Conservation (phyloP, 139 green algal genomes). For the Marvania coccoides region DNA sequence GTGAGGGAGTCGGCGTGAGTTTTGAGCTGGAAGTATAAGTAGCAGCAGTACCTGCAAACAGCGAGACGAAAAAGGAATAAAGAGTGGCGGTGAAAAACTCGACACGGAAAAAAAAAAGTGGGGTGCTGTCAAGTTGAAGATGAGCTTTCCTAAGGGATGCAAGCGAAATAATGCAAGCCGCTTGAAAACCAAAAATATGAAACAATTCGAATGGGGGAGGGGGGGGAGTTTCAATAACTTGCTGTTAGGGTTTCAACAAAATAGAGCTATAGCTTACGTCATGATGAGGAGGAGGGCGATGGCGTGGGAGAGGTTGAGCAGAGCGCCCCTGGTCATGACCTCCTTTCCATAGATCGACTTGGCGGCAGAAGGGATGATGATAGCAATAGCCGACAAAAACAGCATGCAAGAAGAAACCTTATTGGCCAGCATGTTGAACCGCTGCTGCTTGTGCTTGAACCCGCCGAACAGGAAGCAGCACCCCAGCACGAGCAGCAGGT, state of each 20-base stretch:
- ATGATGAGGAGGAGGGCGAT: constrained; percentile 53
- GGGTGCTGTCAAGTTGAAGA: neutral
- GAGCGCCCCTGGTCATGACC: constrained; percentile 11
- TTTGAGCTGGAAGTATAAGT: constrained; percentile 77
- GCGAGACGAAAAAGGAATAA: neutral
- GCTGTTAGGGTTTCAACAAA: too few relatives aligned
- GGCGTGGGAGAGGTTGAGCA: constrained; percentile 43
- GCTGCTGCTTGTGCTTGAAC: constrained; percentile 56
- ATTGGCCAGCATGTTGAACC: constrained; percentile 63
- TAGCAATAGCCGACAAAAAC: constrained; percentile 67
- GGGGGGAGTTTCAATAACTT: too few relatives aligned
- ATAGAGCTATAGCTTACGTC: constrained; percentile 24
- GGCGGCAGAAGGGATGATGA: constrained; percentile 65
- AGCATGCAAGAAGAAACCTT: constrained; percentile 67
- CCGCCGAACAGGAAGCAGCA: constrained; percentile 76
- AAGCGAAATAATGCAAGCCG: too few relatives aligned
- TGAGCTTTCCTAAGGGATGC: neutral
- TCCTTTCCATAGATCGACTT: constrained; percentile 23
- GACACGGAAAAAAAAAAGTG: neutral
- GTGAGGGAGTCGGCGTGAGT: constrained; percentile 59
- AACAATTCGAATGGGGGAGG: too few relatives aligned
- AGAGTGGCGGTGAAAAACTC: neutral
- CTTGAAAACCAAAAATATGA: too few relatives aligned
- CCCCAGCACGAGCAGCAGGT: constrained; percentile 85
- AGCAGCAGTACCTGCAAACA: constrained; percentile 63